These are phyloP conservation scores for Hericium erinaceus DNA, from an alignment of 768 basidiomycete genomes.

Conservation along the genomic window DNA sequence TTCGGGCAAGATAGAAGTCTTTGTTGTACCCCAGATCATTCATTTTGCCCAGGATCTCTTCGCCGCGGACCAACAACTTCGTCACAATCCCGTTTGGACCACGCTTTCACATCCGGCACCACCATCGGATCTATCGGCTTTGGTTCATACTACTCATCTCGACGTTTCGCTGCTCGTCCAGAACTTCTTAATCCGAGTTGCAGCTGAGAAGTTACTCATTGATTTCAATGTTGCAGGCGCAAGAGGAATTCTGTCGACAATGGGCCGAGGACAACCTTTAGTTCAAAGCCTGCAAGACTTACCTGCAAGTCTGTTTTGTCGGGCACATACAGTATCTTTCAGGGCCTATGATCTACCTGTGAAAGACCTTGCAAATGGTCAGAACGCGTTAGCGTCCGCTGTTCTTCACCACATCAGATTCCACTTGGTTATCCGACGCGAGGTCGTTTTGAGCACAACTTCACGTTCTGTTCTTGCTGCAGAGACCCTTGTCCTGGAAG, in stretches of 20 bases:
- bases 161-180: slow-evolving; percentile 35
- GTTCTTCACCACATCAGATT: slow-evolving; percentile 36
- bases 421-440: slow-evolving; percentile 39
- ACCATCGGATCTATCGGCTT: background rate
- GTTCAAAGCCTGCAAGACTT: slow-evolving; percentile 21
- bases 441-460: slow-evolving; percentile 28
- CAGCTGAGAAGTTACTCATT: slow-evolving; percentile 60
- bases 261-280: slow-evolving; percentile 17
- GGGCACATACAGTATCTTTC: slow-evolving; percentile 44
- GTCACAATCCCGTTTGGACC: background rate
- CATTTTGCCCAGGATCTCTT: slow-evolving; percentile 9
- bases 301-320: slow-evolving; percentile 38
- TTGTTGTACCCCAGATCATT: slow-evolving; percentile 14
- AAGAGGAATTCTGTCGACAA: slow-evolving; percentile 26
- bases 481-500: slow-evolving; percentile 39
- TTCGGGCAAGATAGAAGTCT: slow-evolving; percentile 6
- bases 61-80: background rate
- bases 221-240: slow-evolving; percentile 42
- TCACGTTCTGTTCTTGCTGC: slow-evolving; percentile 37
- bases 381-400: slow-evolving; percentile 56
- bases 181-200: slow-evolving; percentile 46
- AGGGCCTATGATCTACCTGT: slow-evolving; percentile 47
- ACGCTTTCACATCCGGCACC: background rate
- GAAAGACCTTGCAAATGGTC: slow-evolving; percentile 29
- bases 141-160: slow-evolving; percentile 14